Conservation (phyloP, 768 basidiomycete species). For the Leccinum rimulosum region DNA sequence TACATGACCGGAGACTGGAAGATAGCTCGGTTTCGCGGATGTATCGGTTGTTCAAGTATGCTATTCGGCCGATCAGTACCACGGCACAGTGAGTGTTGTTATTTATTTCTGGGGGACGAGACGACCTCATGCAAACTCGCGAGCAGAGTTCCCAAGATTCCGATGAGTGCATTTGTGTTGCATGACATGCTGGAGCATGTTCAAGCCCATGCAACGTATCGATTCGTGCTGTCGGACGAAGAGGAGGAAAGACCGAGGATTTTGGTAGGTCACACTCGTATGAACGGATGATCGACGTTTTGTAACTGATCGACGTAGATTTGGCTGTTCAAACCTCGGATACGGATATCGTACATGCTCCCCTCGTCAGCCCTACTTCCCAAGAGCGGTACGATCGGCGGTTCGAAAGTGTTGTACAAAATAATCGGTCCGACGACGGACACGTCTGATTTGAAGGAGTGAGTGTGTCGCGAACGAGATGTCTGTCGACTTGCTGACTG, state of each 20-base stretch:
- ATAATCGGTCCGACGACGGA: slow-evolving; percentile 61
- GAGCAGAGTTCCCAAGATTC: slow-evolving; percentile 41
- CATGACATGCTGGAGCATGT: slow-evolving; percentile 91
- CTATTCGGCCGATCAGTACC: slow-evolving; percentile 68
- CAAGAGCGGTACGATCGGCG: slow-evolving; percentile 58
- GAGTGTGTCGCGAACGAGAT: background rate
- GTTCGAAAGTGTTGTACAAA: slow-evolving; percentile 86
- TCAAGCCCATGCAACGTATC: slow-evolving; percentile 89
- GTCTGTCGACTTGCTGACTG: background rate
- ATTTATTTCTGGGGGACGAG: background rate
- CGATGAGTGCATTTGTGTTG: slow-evolving; percentile 85
- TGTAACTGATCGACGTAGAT: slow-evolving; percentile 47
- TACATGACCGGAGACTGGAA: slow-evolving; percentile 46
- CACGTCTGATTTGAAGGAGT: slow-evolving; percentile 30
- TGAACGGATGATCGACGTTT: background rate
- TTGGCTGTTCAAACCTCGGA: slow-evolving; percentile 92
- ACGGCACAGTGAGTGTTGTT: slow-evolving; percentile 53
- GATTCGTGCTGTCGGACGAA: slow-evolving; percentile 86
- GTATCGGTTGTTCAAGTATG: slow-evolving; percentile 81
- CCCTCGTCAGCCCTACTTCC: slow-evolving; percentile 54
- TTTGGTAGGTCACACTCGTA: slow-evolving; percentile 49
- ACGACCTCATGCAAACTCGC: background rate
- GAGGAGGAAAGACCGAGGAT: slow-evolving; percentile 78
- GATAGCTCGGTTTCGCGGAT: slow-evolving; percentile 37
- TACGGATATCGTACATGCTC: slow-evolving; percentile 73